phyloP scores from a whole-genome alignment of 805 yeast species.

The Candida dajiaensis region DNA sequence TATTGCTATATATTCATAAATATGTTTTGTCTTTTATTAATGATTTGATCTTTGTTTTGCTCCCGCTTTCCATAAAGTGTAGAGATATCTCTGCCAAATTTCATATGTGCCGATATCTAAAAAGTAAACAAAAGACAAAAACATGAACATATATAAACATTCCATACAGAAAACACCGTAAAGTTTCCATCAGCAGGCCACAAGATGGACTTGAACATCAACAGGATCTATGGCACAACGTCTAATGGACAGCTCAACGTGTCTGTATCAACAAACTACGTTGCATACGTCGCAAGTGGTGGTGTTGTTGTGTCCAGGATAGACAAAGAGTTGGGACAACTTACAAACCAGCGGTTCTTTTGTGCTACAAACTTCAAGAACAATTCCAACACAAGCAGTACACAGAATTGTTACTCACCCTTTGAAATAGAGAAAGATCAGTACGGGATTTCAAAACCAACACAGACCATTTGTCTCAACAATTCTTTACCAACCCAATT shows the following conservation, averaged over 20 bases:
- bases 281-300: slow-evolving; percentile 55
- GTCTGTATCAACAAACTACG: slow-evolving; percentile 31
- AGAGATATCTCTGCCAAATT: background rate
- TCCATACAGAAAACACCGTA: too few species aligned
- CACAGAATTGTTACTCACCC: background rate
- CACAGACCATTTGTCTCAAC: background rate
- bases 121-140: background rate
- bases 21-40: background rate
- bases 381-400: background rate
- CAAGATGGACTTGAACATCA: slow-evolving; percentile 11
- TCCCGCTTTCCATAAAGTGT: too few species aligned
- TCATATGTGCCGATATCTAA: background rate
- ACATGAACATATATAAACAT: background rate
- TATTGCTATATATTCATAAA: background rate
- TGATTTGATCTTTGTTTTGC: background rate
- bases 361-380: slow-evolving; percentile 34
- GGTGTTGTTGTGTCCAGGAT: slow-evolving; percentile 48
- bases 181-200: too few species aligned
- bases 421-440: slow-evolving; percentile 5
- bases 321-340: slow-evolving; percentile 15
- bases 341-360: slow-evolving; percentile 39
- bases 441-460: slow-evolving; percentile 8
- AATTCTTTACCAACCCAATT: background rate
- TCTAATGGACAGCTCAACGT: slow-evolving; percentile 37
- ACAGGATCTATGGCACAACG: slow-evolving; percentile 42